Percentiles rank a stretch among this genome's conserved stretches.
These are phyloP conservation scores for Trichocladium antarcticum DNA, from an alignment of 495 filamentous ascomycete species.

Conservation along the genomic window DNA sequence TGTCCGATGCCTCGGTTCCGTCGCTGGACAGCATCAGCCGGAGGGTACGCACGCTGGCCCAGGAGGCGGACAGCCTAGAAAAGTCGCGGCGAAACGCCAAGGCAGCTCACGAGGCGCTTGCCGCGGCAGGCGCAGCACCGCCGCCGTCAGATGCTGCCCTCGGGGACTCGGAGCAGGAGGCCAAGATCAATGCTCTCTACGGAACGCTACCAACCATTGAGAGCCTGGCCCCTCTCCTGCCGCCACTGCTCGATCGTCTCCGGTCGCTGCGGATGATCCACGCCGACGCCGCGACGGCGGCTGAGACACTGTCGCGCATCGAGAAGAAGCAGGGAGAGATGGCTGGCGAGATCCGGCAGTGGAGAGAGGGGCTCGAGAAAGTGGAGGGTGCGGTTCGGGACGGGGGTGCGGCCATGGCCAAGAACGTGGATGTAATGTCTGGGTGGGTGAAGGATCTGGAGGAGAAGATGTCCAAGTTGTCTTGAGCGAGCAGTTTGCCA, in stretches of 20 bases:
- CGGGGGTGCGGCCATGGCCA: slow-evolving; percentile 55
- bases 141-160: slow-evolving; percentile 20
- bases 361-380: slow-evolving; percentile 70
- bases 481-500: slow-evolving; percentile 17
- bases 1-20: slow-evolving; percentile 51
- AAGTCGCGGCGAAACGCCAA: slow-evolving; percentile 63
- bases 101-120: slow-evolving; percentile 48
- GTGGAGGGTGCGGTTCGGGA: slow-evolving; percentile 63
- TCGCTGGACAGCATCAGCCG: slow-evolving; percentile 65
- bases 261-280: slow-evolving; percentile 76
- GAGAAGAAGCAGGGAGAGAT: slow-evolving; percentile 76
- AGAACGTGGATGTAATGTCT: slow-evolving; percentile 70
- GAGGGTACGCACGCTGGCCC: slow-evolving; percentile 59
- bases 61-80: slow-evolving; percentile 69
- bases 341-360: slow-evolving; percentile 69
- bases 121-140: slow-evolving; percentile 34
- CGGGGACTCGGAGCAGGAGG: slow-evolving; percentile 53
- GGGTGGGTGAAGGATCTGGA: slow-evolving; percentile 86
- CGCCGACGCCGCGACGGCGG: slow-evolving; percentile 73
- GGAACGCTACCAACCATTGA: slow-evolving; percentile 82
- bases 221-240: slow-evolving; percentile 70
- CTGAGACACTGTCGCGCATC: slow-evolving; percentile 61
- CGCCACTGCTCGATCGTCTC: slow-evolving; percentile 73
- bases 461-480: slow-evolving; percentile 51
- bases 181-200: slow-evolving; percentile 89